phyloP scores from a whole-genome alignment of 2,329 filamentous ascomycete species.

The Alternaria alternata region DNA sequence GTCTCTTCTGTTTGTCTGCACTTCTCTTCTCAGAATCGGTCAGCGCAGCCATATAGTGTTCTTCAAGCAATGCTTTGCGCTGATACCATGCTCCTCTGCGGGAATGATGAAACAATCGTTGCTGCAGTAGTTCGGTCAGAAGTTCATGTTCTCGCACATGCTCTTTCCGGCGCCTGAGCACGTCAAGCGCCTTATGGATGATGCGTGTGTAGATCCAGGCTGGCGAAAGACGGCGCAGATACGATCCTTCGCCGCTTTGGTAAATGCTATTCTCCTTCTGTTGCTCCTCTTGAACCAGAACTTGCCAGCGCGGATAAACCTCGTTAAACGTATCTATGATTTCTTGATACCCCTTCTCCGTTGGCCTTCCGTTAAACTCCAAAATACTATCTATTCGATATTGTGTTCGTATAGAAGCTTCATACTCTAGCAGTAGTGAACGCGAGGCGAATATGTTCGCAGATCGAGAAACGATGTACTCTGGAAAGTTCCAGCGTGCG shows the following conservation, averaged over 20 bases:
- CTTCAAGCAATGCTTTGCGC: constrained; percentile 90
- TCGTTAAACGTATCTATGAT: constrained; percentile 76
- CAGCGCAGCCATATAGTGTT: constrained; percentile 82
- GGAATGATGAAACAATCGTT: constrained; percentile 84
- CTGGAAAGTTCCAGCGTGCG: constrained; percentile 83
- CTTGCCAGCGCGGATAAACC: constrained; percentile 82
- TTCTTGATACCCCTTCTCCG: constrained; percentile 69
- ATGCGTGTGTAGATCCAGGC: constrained; percentile 94
- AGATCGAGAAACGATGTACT: constrained; percentile 89
- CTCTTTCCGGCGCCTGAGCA: constrained; percentile 82
- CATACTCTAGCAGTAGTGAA: constrained; percentile 81
- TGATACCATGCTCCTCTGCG: constrained; percentile 94
- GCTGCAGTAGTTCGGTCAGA: constrained; percentile 76
- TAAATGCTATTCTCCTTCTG: constrained; percentile 79
- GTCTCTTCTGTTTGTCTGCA: constrained; percentile 73
- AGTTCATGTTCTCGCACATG: constrained; percentile 79
- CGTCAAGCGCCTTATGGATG: constrained; percentile 82
- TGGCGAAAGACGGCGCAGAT: constrained; percentile 87
- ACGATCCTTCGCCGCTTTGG: constrained; percentile 84
- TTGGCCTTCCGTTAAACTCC: constrained; percentile 77
- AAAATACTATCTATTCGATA: constrained; percentile 81
- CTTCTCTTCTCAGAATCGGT: constrained; percentile 32
- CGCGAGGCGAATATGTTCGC: constrained; percentile 87
- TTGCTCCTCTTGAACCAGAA: constrained; percentile 75
- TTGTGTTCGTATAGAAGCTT: constrained; percentile 83